Evolutionary conservation across 2,329 filamentous ascomycete genomes (phyloP).

Genomic region (Fusarium siculi): DNA sequence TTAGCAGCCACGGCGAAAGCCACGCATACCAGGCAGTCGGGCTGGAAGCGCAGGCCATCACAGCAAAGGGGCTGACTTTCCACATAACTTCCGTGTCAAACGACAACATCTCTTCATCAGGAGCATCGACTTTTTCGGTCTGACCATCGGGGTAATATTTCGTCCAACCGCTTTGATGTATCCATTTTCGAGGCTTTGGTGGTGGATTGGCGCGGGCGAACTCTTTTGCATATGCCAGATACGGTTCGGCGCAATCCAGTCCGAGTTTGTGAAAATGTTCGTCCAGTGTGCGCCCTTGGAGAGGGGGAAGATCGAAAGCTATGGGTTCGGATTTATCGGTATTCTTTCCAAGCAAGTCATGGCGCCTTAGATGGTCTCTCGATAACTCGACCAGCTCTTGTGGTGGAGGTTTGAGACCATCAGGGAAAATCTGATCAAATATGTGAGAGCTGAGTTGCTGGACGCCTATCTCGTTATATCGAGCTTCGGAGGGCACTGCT

Average conservation of each 20-base stretch:
- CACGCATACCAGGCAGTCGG: constrained; percentile 96
- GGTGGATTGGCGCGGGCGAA: constrained; percentile 74
- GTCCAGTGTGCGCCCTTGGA: constrained; percentile 85
- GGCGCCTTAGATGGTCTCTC: constrained; percentile 81
- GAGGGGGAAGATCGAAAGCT: constrained; percentile 82
- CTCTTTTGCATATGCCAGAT: constrained; percentile 76
- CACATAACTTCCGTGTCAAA: constrained; percentile 99
- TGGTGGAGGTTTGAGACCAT: constrained; percentile 65
- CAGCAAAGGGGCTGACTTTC: constrained; percentile 90
- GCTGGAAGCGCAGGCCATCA: constrained; percentile 95
- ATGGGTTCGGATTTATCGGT: constrained; percentile 81
- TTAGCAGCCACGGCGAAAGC: constrained; percentile 94
- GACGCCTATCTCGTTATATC: constrained; percentile 93
- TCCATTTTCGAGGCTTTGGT: constrained; percentile 76
- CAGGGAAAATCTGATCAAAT: constrained; percentile 83
- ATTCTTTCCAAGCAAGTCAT: constrained; percentile 91
- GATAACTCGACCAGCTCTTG: constrained; percentile 82
- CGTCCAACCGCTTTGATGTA: constrained; percentile 87
- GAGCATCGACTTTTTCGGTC: constrained; percentile 76
- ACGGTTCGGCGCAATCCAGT: constrained; percentile 87
- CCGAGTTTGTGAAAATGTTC: constrained; percentile 95
- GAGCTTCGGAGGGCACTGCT: constrained; percentile 65
- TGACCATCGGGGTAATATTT: constrained; percentile 84
- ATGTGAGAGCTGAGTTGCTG: constrained; percentile 91
- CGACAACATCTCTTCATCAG: constrained; percentile 83